Evolutionary conservation across 495 filamentous ascomycete genomes (phyloP).

Genomic region (Friedmanniomyces simplex): DNA sequence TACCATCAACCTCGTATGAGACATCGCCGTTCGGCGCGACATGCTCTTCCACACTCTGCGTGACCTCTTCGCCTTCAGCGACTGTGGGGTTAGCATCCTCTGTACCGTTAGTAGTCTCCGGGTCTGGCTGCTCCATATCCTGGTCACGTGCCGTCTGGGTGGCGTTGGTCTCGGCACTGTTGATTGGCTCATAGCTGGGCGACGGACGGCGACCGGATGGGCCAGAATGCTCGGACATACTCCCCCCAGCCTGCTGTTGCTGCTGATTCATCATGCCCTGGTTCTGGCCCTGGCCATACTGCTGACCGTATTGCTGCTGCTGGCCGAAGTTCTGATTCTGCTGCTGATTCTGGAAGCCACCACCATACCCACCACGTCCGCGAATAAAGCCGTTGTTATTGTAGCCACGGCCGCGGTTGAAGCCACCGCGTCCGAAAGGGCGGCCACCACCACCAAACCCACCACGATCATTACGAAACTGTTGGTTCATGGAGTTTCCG

Average conservation of each 20-base stretch:
- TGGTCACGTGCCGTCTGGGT: slow-evolving; percentile 17
- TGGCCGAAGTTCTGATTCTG: slow-evolving; percentile 9
- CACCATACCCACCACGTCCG: slow-evolving; percentile 18
- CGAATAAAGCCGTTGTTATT: slow-evolving; percentile 2
- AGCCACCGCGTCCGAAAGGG: slow-evolving; percentile 11
- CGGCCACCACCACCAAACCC: slow-evolving; percentile 12
- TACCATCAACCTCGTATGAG: not conserved
- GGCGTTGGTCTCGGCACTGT: slow-evolving; percentile 45
- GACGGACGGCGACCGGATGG: slow-evolving; percentile 10
- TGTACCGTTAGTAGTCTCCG: not conserved
- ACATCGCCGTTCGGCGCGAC: not conserved
- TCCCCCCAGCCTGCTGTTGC: slow-evolving; percentile 2
- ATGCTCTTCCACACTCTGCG: not conserved
- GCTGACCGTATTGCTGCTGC: slow-evolving; percentile 6
- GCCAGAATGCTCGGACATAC: not conserved
- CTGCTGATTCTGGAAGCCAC: slow-evolving; percentile 5
- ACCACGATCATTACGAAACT: slow-evolving; percentile 21
- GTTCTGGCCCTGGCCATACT: not conserved
- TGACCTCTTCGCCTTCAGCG: not conserved
- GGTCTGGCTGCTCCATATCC: slow-evolving; percentile 31
- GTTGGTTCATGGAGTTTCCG: slow-evolving; percentile 15
- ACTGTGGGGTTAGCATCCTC: slow-evolving; percentile 1
- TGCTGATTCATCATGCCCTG: slow-evolving; percentile 10
- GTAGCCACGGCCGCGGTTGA: slow-evolving; percentile 7
- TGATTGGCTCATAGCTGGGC: slow-evolving; percentile 20